Conservation (phyloP, 2,329 filamentous ascomycete species). For the Aspergillus pseudoviridinutans region DNA sequence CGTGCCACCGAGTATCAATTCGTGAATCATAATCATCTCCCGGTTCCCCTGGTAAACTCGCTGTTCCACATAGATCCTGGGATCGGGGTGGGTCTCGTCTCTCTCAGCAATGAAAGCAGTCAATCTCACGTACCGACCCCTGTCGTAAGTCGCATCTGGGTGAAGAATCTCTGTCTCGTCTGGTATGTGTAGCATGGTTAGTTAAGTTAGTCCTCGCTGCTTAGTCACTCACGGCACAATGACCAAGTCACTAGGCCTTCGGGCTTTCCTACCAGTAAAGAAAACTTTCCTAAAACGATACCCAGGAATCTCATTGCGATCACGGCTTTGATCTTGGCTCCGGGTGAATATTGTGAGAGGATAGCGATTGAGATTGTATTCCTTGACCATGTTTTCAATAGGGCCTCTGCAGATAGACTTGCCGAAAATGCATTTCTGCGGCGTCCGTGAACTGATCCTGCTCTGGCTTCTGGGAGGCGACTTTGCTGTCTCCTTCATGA, state of each 20-base stretch:
- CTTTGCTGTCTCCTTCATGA: background rate
- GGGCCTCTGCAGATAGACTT: slow-evolving; percentile 7
- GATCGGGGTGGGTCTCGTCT: slow-evolving; percentile 5
- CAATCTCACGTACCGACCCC: background rate
- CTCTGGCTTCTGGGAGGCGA: too few species aligned
- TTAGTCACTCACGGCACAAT: background rate
- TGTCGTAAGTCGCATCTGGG: slow-evolving; percentile 1
- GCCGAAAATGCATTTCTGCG: background rate
- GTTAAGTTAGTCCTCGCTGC: background rate
- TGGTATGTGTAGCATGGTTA: background rate
- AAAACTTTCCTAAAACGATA: slow-evolving; percentile 14
- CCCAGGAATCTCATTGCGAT: slow-evolving; percentile 12
- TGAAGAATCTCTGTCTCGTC: slow-evolving; percentile 6
- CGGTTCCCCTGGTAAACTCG: slow-evolving; percentile 5
- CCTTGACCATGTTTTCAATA: slow-evolving; percentile 11
- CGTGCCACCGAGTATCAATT: slow-evolving; percentile 9
- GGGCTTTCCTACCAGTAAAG: slow-evolving; percentile 8
- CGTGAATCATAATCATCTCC: slow-evolving; percentile 11
- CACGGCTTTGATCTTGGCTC: slow-evolving; percentile 6
- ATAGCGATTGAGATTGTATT: background rate
- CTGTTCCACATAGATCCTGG: slow-evolving; percentile 16
- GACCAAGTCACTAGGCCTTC: background rate
- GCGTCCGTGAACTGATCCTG: too few species aligned
- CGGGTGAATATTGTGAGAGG: slow-evolving; percentile 15
- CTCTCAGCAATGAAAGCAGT: slow-evolving; percentile 7